Evolutionary conservation across 805 yeast species (phyloP).

Genomic region (Candida taoyuanica): DNA sequence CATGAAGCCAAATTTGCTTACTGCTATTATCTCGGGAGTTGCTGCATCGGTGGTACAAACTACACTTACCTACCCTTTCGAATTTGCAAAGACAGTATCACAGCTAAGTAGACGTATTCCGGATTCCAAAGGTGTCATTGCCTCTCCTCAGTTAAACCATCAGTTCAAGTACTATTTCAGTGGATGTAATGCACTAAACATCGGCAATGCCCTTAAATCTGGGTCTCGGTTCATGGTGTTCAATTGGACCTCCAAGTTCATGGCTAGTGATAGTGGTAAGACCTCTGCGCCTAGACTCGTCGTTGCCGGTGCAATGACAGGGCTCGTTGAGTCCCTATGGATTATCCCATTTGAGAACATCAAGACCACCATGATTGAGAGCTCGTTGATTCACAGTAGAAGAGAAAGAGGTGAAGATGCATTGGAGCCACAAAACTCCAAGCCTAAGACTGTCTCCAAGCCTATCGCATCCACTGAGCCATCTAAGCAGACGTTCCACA

Average conservation of each 20-base stretch:
- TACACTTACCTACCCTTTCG: conserved; percentile 65
- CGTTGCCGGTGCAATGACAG: conserved; percentile 82
- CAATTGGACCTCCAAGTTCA: conserved; percentile 66
- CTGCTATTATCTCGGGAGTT: conserved; percentile 57
- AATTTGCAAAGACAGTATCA: conserved; percentile 58
- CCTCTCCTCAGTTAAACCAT: conserved; percentile 24
- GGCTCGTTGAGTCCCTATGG: conserved; percentile 73
- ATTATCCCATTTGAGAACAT: conserved; percentile 89
- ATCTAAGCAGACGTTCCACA: conserved; percentile 29
- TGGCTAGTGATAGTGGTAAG: conserved; percentile 54
- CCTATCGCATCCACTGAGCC: background rate
- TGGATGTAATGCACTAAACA: conserved; percentile 73
- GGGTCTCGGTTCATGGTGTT: conserved; percentile 68
- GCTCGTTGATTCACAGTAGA: conserved; percentile 37
- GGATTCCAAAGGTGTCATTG: conserved; percentile 27
- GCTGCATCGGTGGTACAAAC: conserved; percentile 62
- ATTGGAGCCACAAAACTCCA: conserved; percentile 2
- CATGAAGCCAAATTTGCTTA: conserved; percentile 39
- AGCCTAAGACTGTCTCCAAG: conserved; percentile 10
- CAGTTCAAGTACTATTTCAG: conserved; percentile 35
- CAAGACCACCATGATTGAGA: conserved; percentile 76
- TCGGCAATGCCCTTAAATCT: conserved; percentile 73
- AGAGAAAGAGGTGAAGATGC: conserved; percentile 26
- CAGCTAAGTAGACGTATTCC: conserved; percentile 49
- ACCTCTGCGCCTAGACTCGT: conserved; percentile 76